These are phyloP conservation scores for Cornus suecica DNA, from an alignment of 148 eudicot species.

Conservation along the genomic window DNA sequence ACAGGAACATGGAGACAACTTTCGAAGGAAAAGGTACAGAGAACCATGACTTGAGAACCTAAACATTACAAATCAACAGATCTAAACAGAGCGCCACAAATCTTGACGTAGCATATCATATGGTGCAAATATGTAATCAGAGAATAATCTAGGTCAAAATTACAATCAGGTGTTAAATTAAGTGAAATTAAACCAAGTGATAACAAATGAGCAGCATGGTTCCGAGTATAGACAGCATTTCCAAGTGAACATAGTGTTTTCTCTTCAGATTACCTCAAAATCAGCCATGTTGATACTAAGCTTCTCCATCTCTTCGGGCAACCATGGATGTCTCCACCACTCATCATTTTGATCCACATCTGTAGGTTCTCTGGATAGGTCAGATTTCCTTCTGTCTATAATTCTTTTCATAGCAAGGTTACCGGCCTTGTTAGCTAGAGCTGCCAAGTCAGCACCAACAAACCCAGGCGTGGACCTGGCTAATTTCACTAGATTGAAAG, in stretches of 20 bases:
- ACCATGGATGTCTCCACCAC: slow-evolving; percentile 73
- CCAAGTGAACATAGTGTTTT: background rate
- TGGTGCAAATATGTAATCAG: background rate
- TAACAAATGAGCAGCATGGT: background rate
- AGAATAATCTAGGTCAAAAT: background rate
- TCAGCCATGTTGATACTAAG: slow-evolving; percentile 65
- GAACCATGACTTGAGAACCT: background rate
- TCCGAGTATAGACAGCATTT: background rate
- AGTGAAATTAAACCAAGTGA: background rate
- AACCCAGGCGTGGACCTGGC: slow-evolving; percentile 89
- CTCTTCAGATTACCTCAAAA: slow-evolving; percentile 60
- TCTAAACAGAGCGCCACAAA: too few relatives aligned
- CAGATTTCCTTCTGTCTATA: slow-evolving; percentile 49
- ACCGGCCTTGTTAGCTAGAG: slow-evolving; percentile 71
- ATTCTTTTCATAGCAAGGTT: slow-evolving; percentile 84
- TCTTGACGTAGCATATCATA: background rate
- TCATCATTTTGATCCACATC: slow-evolving; percentile 39
- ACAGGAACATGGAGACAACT: background rate
- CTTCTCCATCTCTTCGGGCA: slow-evolving; percentile 61
- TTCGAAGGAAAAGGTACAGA: background rate
- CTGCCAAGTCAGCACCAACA: slow-evolving; percentile 90
- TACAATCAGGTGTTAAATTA: background rate
- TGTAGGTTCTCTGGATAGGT: slow-evolving; percentile 26
- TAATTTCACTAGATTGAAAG: slow-evolving; percentile 66
- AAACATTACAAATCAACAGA: background rate